phyloP scores from a whole-genome alignment of 148 eudicot species.

The Selenicereus undatus region DNA sequence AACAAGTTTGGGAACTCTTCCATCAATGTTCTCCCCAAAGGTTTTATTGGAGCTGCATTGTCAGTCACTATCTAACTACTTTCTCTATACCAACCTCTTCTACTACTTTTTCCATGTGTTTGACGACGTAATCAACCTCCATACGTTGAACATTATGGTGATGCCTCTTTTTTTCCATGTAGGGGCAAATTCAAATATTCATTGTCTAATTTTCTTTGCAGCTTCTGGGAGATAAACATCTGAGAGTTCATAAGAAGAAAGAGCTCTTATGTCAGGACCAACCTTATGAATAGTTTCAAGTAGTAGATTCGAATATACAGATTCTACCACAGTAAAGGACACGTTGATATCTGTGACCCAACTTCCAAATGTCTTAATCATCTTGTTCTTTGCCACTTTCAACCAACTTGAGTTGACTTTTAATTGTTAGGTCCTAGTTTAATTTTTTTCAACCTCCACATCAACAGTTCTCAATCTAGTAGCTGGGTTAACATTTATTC shows the following conservation, averaged over 20 bases:
- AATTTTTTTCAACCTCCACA: too few relatives aligned
- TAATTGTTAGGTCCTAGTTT: too few relatives aligned
- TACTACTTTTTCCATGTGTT: not conserved
- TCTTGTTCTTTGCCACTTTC: not conserved
- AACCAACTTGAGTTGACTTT: too few relatives aligned
- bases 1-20: not conserved
- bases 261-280: not conserved
- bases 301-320: not conserved
- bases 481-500: too few relatives aligned
- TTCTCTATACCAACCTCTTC: not conserved
- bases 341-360: not conserved
- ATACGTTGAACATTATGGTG: slow-evolving; percentile 6
- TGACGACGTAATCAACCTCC: not conserved
- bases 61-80: not conserved
- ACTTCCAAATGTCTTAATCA: not conserved
- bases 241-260: not conserved
- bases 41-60: not conserved
- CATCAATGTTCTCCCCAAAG: not conserved
- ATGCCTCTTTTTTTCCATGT: not conserved
- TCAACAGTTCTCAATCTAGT: not conserved
- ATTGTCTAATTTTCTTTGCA: not conserved
- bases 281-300: not conserved
- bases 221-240: not conserved
- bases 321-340: not conserved
- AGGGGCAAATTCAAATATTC: too few relatives aligned